Conservation (phyloP, 768 basidiomycete genomes). For the Podaxis sp. region DNA sequence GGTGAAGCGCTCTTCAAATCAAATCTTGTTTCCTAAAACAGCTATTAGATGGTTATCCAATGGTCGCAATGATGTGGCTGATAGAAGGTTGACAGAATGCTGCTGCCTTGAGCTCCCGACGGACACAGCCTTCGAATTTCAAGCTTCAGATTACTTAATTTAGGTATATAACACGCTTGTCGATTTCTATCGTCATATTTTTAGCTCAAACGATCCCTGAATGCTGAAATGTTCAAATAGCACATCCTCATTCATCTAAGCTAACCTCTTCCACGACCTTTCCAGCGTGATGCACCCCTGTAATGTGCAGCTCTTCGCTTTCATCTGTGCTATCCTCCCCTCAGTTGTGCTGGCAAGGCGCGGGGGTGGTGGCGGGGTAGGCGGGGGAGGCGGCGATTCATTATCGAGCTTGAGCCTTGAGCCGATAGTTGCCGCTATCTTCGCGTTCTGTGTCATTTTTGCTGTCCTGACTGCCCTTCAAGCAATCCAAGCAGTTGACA, state of each 20-base stretch:
- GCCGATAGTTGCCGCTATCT: constrained; percentile 1
- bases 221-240: background rate
- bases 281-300: background rate
- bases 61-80: too few relatives aligned
- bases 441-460: constrained; percentile 2
- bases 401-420: background rate
- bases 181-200: background rate
- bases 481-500: background rate
- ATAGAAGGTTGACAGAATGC: background rate
- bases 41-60: too few relatives aligned
- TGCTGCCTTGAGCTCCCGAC: background rate
- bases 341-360: background rate
- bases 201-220: background rate
- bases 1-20: too few relatives aligned
- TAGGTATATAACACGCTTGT: background rate
- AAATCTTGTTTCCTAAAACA: background rate
- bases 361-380: background rate
- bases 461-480: background rate
- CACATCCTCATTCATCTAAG: background rate
- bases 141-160: too few relatives aligned
- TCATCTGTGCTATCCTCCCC: background rate
- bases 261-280: background rate
- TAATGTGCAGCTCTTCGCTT: background rate
- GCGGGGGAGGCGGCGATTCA: background rate
- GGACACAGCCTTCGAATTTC: background rate